Evolutionary conservation across 2,329 filamentous ascomycete genomes (phyloP), one percentile per base, ranked within the genome.

Genomic region (Diaporthe sp.): DNA sequence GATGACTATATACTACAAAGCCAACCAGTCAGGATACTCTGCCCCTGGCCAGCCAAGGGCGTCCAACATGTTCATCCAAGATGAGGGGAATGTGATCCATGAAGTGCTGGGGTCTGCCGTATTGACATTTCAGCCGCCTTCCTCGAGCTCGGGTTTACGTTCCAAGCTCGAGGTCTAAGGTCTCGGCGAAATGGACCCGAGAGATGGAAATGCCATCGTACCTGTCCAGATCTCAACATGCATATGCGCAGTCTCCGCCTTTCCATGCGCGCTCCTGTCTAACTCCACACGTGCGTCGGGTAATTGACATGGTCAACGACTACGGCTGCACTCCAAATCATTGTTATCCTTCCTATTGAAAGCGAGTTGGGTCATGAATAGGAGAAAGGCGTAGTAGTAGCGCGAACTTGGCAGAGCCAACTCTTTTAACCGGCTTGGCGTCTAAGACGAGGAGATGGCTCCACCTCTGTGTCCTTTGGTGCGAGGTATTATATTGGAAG

Each of bases 381-480:
- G 42, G 17, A 4, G 17, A 35, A 50, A 17, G 28, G 60, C 60
- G 19, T 22, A 42, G 58, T 38, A n/a, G 19, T 22, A 42, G 58
- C 58, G 35, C n/a, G 28, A 2, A 30, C 35, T 33, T 50, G 60
- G 60, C 60, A 50, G 60, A 42, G 28, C 42, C 19, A 13, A 15
- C 17, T n/a, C 40, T 66, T 50, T 66, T 66, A 66, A 50, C 60
- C 60, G 60, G 60, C 60, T 66, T 50, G 60, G 61, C 61, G 42
- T n/a, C 42, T 5, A 67, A 30, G 28, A 12, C 4, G 40, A 50
- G 22, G 13, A 50, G 28, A 10, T 42, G 25, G 52, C 25, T 54
- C 25, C 25, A 25, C 25, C 13, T 15, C 13, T 28, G 25, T 19
- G 52, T 30, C 13, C n/a, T 30, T 30, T 25, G 52, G 12, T 13